These are phyloP conservation scores for Hirschfeldia incana DNA, from an alignment of 345 rosid genomes.

Conservation along the genomic window DNA sequence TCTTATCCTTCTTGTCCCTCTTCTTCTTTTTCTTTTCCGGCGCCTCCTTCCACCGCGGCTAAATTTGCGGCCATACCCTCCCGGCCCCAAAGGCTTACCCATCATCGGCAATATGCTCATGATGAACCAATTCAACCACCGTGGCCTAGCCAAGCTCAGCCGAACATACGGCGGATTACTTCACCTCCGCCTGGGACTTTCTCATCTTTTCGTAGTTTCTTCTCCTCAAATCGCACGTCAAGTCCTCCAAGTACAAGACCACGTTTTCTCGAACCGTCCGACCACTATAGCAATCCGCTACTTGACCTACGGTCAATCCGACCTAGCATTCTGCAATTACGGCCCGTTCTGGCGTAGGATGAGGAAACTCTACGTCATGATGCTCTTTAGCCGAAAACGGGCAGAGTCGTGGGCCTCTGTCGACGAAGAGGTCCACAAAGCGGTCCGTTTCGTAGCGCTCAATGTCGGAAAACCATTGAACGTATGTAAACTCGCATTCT, in stretches of 20 bases:
- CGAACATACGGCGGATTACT: constrained; percentile 55
- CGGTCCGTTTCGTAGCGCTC: constrained; percentile 40
- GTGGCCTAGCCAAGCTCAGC: constrained; percentile 59
- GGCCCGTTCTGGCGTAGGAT: constrained; percentile 92
- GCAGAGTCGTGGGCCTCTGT: constrained; percentile 86
- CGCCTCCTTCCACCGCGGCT: constrained; percentile 14
- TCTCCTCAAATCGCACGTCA: constrained; percentile 68
- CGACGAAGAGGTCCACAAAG: constrained; percentile 59
- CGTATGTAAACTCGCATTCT: constrained; percentile 62
- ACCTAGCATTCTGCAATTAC: constrained; percentile 80
- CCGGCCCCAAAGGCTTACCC: constrained; percentile 82
- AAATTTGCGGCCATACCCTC: constrained; percentile 51
- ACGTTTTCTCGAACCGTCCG: constrained; percentile 64
- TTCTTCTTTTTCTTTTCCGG: not conserved
- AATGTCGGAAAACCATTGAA: constrained; percentile 45
- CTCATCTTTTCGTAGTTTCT: constrained; percentile 57
- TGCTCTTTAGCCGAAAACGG: constrained; percentile 75
- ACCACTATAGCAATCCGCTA: constrained; percentile 65
- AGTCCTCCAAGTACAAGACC: constrained; percentile 71
- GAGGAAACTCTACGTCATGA: constrained; percentile 79
- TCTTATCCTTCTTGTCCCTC: not conserved
- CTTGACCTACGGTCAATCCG: constrained; percentile 71
- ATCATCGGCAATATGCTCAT: constrained; percentile 68
- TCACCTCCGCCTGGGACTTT: constrained; percentile 55
- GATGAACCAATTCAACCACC: constrained; percentile 76